Conservation (phyloP, 805 yeast genomes). For the Wickerhamomyces strasburgensis region DNA sequence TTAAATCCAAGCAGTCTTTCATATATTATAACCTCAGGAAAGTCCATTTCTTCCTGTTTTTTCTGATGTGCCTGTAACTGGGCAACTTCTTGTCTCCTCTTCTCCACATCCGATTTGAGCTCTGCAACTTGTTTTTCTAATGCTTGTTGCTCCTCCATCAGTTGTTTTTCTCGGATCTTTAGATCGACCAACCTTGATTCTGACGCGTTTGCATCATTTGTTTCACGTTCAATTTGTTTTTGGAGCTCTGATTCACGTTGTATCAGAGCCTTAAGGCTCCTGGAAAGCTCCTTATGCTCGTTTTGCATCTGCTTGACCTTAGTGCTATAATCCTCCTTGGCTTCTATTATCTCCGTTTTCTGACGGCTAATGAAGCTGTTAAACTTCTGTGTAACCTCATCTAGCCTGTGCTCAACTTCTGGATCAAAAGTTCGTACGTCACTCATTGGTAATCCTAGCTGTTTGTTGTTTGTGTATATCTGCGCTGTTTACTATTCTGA, state of each 20-base stretch:
- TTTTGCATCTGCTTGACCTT: conserved; percentile 29
- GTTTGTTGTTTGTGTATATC: background rate
- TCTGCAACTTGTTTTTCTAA: conserved; percentile 30
- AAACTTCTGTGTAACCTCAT: conserved; percentile 33
- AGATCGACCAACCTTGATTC: conserved; percentile 31
- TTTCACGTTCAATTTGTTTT: conserved; percentile 9
- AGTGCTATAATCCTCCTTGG: conserved; percentile 31
- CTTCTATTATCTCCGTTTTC: conserved; percentile 29
- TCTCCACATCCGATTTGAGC: conserved; percentile 28
- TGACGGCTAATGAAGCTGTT: conserved; percentile 31
- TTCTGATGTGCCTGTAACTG: conserved; percentile 32
- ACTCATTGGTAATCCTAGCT: conserved; percentile 17
- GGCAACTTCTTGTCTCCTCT: conserved; percentile 29
- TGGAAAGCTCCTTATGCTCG: conserved; percentile 29
- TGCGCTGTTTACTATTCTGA: no score
- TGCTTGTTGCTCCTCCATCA: conserved; percentile 27
- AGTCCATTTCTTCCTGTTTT: conserved; percentile 41
- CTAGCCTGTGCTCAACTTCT: conserved; percentile 33
- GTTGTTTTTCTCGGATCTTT: conserved; percentile 30
- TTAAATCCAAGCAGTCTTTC: conserved; percentile 52
- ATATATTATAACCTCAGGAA: conserved; percentile 47
- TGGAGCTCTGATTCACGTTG: conserved; percentile 12
- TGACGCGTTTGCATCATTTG: conserved; percentile 27
- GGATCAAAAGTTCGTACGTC: conserved; percentile 30
- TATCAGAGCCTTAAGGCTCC: conserved; percentile 10